These are phyloP conservation scores for Paulownia fortunei DNA, from an alignment of 257 asterid species.

Conservation along the genomic window DNA sequence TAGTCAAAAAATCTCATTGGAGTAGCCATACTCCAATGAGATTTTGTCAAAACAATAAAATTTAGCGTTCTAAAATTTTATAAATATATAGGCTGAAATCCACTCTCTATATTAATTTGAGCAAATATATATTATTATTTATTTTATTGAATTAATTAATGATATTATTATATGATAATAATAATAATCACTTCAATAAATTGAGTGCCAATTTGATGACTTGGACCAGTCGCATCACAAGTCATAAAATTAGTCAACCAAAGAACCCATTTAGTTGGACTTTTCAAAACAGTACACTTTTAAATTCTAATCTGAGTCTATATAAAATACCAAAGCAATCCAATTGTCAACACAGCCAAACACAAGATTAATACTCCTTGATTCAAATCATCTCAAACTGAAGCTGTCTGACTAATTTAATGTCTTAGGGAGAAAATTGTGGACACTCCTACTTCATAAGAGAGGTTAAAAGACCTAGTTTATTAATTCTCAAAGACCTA, in stretches of 20 bases:
- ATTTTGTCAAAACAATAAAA: too few relatives aligned
- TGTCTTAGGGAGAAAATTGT: not conserved
- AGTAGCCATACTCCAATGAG: too few relatives aligned
- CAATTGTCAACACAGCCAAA: not conserved
- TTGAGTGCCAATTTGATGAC: conserved; percentile 12
- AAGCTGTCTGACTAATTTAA: conserved; percentile 2
- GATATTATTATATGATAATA: too few relatives aligned
- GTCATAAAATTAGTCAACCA: conserved; percentile 17
- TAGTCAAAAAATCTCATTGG: too few relatives aligned
- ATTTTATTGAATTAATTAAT: too few relatives aligned
- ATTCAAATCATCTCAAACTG: not conserved
- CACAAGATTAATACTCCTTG: not conserved
- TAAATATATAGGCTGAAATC: too few relatives aligned
- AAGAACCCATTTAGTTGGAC: conserved; percentile 7
- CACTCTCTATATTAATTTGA: too few relatives aligned
- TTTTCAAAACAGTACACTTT: not conserved
- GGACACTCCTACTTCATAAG: not conserved
- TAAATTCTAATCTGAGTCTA: not conserved
- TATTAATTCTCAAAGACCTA: too few relatives aligned
- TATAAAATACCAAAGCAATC: not conserved
- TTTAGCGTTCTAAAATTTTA: too few relatives aligned
- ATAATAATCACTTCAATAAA: not conserved
- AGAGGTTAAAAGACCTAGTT: too few relatives aligned
- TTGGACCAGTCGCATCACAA: not conserved
- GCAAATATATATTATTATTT: too few relatives aligned